A percentile compares a stretch with the other conserved stretches of the same genome.
phyloP scores from a whole-genome alignment of 2,329 filamentous ascomycete genomes.

The Sclerotinia minor region DNA sequence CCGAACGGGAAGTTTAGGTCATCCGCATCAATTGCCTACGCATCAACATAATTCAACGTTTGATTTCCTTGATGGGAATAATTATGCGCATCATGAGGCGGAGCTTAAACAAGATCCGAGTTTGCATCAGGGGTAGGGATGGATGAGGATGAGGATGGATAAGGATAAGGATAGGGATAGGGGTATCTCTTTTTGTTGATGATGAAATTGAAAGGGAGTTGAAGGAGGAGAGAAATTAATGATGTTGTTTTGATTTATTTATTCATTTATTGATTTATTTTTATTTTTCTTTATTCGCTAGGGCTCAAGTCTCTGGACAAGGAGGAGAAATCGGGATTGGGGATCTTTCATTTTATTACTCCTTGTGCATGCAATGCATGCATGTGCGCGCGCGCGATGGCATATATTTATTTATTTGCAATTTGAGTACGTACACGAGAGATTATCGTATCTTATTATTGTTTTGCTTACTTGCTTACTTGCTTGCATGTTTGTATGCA shows the following conservation, averaged over 20 bases:
- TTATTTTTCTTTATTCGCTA: too few species aligned
- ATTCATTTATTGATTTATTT: too few species aligned
- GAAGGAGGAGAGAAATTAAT: not conserved
- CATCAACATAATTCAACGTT: slow-evolving; percentile 8
- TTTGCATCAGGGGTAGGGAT: slow-evolving; percentile 16
- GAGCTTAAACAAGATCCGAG: slow-evolving; percentile 14
- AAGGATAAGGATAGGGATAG: too few species aligned
- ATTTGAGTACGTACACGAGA: not conserved
- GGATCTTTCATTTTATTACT: not conserved
- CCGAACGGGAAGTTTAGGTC: slow-evolving; percentile 30
- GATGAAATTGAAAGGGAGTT: not conserved
- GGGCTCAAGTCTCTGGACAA: too few species aligned
- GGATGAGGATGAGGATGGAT: too few species aligned
- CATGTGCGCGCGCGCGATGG: not conserved
- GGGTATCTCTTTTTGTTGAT: not conserved
- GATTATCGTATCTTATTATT: not conserved
- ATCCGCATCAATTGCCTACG: slow-evolving; percentile 28
- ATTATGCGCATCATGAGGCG: not conserved
- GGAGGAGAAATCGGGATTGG: too few species aligned
- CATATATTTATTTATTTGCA: not conserved
- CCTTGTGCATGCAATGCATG: too few species aligned
- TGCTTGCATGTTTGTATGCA: not conserved
- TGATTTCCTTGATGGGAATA: slow-evolving; percentile 9
- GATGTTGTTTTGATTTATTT: not conserved
- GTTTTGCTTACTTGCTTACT: too few species aligned